Evolutionary conservation across 2,329 filamentous ascomycete genomes (phyloP).

Genomic region (Pleurostoma richardsiae): DNA sequence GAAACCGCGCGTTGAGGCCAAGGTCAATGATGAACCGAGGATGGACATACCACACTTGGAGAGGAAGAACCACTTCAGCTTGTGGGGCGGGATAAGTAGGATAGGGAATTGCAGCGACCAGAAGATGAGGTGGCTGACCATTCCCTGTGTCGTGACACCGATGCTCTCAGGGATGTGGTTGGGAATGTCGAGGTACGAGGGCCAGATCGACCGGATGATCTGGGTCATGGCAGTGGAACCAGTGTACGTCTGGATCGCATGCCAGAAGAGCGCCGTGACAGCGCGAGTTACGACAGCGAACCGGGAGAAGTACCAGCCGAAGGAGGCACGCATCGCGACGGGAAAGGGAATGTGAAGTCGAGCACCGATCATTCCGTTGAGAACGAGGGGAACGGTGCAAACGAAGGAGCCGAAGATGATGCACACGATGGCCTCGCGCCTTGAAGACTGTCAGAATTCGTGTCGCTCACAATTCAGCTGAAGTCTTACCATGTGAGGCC

Average conservation of each 20-base stretch:
- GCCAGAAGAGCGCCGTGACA: slow-evolving; percentile 25
- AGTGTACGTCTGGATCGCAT: slow-evolving; percentile 24
- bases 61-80: slow-evolving; percentile 17
- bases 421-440: slow-evolving; percentile 15
- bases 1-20: no score
- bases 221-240: slow-evolving; percentile 22
- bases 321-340: slow-evolving; percentile 22
- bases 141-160: slow-evolving; percentile 20
- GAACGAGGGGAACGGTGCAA: slow-evolving; percentile 16
- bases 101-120: slow-evolving; percentile 19
- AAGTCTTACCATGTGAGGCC: slow-evolving; percentile 32
- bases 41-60: not conserved
- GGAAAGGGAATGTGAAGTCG: slow-evolving; percentile 18
- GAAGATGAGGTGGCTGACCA: slow-evolving; percentile 15
- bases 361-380: slow-evolving; percentile 14
- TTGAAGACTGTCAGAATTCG: not conserved
- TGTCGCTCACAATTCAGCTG: not conserved
- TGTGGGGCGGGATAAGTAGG: slow-evolving; percentile 18
- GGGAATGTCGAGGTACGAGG: slow-evolving; percentile 30
- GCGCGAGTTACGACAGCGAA: slow-evolving; percentile 21
- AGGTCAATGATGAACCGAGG: no score
- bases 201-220: slow-evolving; percentile 31
- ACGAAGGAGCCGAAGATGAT: slow-evolving; percentile 17
- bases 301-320: slow-evolving; percentile 21
- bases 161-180: slow-evolving; percentile 31